These are phyloP conservation scores for Macrocystidia cucumis DNA, from an alignment of 1,284 basidiomycete species.

Conservation along the genomic window DNA sequence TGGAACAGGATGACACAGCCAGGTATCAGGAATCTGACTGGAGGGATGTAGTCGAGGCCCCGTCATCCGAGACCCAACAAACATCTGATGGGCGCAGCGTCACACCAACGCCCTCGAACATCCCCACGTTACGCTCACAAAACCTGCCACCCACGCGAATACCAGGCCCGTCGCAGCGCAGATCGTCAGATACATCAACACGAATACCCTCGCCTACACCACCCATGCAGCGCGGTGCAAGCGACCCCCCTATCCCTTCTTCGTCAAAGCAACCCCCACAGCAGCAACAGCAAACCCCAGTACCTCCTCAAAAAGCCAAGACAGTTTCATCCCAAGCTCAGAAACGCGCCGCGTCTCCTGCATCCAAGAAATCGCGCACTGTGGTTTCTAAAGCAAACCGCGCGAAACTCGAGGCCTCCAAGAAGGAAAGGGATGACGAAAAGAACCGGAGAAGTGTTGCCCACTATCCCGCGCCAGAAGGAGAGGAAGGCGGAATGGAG, in stretches of 20 bases:
- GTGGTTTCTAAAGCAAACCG: constrained; percentile 22
- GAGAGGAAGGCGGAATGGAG: constrained; percentile 40
- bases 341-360: constrained; percentile 18
- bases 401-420: constrained; percentile 21
- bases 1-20: constrained; percentile 15
- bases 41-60: no score
- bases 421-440: constrained; percentile 22
- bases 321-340: not conserved
- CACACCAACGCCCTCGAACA: constrained; percentile 24
- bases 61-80: constrained; percentile 11
- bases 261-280: constrained; percentile 15
- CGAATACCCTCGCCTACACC: constrained; percentile 21
- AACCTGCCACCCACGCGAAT: constrained; percentile 24
- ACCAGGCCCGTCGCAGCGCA: constrained; percentile 24
- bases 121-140: constrained; percentile 14
- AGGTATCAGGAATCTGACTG: no score
- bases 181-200: constrained; percentile 26
- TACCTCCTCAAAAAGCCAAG: constrained; percentile 5
- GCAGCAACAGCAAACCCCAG: constrained; percentile 13
- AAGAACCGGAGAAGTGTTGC: constrained; percentile 40
- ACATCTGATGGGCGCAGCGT: constrained; percentile 20
- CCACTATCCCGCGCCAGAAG: constrained; percentile 50
- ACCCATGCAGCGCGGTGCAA: constrained; percentile 17
- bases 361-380: constrained; percentile 24
- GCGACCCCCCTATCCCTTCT: constrained; percentile 20